Percentiles rank a stretch among this genome's conserved stretches.
These are phyloP conservation scores for Haplographium delicatum DNA, from an alignment of 495 filamentous ascomycete species.

Conservation along the genomic window DNA sequence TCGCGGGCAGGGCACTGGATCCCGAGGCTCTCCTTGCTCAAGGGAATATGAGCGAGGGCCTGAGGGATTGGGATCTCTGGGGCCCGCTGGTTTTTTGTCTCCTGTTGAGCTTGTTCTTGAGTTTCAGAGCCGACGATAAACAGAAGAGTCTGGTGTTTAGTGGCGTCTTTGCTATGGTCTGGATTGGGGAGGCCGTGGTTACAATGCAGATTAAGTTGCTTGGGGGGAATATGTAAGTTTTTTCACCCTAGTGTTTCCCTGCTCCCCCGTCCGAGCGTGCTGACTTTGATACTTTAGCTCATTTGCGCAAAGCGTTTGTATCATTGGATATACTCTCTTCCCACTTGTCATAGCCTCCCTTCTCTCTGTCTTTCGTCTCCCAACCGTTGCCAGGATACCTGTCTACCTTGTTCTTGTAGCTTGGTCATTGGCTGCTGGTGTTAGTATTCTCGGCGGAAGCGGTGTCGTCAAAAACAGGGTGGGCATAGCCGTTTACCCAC, in stretches of 20 bases:
- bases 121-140: constrained; percentile 62
- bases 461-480: constrained; percentile 93
- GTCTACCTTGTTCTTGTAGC: constrained; percentile 81
- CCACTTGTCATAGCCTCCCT: constrained; percentile 93
- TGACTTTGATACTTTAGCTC: constrained; percentile 51
- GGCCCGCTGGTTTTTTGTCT: constrained; percentile 92
- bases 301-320: constrained; percentile 94
- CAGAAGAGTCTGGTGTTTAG: constrained; percentile 89
- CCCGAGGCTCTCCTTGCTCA: constrained; percentile 61
- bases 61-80: constrained; percentile 98
- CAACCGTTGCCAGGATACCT: constrained; percentile 74
- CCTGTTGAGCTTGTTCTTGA: constrained; percentile 78
- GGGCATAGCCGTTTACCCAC: constrained; percentile 87
- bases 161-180: constrained; percentile 92
- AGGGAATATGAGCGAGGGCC: constrained; percentile 77
- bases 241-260: no score
- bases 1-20: constrained; percentile 56
- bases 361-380: constrained; percentile 74
- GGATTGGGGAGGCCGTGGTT: constrained; percentile 94
- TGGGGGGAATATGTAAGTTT: constrained; percentile 90
- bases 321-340: constrained; percentile 98
- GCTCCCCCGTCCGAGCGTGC: no score
- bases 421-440: constrained; percentile 91
- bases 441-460: constrained; percentile 93
- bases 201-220: constrained; percentile 98